Evolutionary conservation across 176 grass and related monocot species (phyloP), one percentile per base, ranked within the genome.

Genomic region (Cenchrus fungigraminus): DNA sequence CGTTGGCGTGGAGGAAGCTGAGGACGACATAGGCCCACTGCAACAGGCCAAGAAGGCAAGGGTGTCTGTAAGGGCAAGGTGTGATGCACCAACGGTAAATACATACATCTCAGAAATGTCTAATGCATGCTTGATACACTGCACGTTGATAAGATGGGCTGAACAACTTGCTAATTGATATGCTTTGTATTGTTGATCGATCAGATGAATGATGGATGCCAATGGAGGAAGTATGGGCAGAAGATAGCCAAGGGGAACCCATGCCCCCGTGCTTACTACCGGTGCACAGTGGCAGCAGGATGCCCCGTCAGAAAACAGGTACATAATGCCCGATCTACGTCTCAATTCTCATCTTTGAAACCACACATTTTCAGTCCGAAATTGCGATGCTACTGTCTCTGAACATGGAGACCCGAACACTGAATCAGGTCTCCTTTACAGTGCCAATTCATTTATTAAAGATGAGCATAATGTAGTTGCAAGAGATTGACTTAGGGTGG

Each of bases 221-320:
- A 95, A 20, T 98, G 95, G 95, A 95, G 93, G 31, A 98, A 98
- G 82, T 93, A 98, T 40, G 95, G 95, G 10, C 95, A 98, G 65
- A 98, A 98, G 77, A 88, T 89, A 82, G 69, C 95, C 0, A 98
- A 95, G 87, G 95, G 93, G 50, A 98, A 98, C 84, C 93, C 95
- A 1, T 95, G 93, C 46, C 93, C 93, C 0, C 89, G 91, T 6
- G 91, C 93, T 20, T 98, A 95, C 80, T 93, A 98, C 74, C 89
- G 95, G 9, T 98, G 95, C 85, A 98, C 95, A 20, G 91, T 94
- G 44, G 83, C 85, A 46, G 51, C 79, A 47, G 93, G 82, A 55
- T 95, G 95, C 77, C 95, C 93, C 4, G 95, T 98, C 43, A 88
- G 93, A 53, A 98, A 98, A 64, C 95, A 98, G 95, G 95, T 98